Base-by-base conservation (phyloP, 169 alveolate species). In the Cryptosporidium baileyi region DNA sequence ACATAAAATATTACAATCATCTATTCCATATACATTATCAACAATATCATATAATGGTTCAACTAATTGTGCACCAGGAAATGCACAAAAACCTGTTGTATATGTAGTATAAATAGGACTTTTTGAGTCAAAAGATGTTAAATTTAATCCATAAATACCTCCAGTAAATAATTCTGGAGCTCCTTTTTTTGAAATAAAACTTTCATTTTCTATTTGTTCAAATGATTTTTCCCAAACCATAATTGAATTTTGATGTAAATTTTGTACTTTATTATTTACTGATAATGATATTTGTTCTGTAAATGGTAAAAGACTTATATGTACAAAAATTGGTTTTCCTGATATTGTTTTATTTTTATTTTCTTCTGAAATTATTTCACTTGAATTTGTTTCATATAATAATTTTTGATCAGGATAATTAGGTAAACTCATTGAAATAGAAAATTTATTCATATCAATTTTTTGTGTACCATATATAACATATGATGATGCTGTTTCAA, bases 51-150 rank as follows among this genome's bases (percentile, higher is more conserved):
- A 74, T 4, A 74, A 34, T 26, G 85, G 85, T 15, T 74, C 85
- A 1, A 52, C 67, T 28, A 74, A 57, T 22, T 74, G 85, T n/a
- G 85, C 85, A 40, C 85, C 85, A 24, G 85, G 85, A 36, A 74
- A 74, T 15, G 85, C 85, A 36, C 85, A 74, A 54, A 74, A 74
- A 26, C 85, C 85, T n/a, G 65, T 74, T 0, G 67, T 74, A 45
- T 74, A 74, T 32, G 85, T 74, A n/a, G 85, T 74, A 32, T 74
- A 74, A 32, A 74, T 74, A 6, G 85, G 85, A 41, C 85, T 74
- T 8, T 74, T 19, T 5, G 32, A 15, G 9, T 74, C 85, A 54
- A 74, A 74, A 8, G 85, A 74, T 17, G 85, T 74, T 22, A 74
- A 74, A 30, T 74, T 74, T 54, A 74, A 2, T 5, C 85, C 60